These are phyloP conservation scores for Posidonia australis DNA, from an alignment of 106 monocot genomes.

Conservation along the genomic window DNA sequence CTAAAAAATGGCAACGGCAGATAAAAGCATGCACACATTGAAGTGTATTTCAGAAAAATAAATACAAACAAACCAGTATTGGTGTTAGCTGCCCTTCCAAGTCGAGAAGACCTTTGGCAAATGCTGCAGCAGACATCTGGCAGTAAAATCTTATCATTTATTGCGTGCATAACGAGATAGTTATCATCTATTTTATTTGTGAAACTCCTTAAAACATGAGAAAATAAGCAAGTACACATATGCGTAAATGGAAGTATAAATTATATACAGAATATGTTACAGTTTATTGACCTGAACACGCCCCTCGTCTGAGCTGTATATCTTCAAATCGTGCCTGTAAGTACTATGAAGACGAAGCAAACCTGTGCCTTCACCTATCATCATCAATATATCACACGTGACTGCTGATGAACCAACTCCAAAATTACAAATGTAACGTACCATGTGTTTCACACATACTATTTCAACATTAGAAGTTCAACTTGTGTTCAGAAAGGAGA, in stretches of 20 bases:
- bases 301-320: conserved; percentile 98
- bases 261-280: background rate
- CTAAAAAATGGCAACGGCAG: conserved; percentile 18
- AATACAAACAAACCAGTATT: conserved; percentile 52
- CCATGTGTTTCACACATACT: too few species aligned
- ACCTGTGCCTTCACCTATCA: conserved; percentile 88
- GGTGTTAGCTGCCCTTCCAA: conserved; percentile 94
- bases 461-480: too few species aligned
- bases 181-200: background rate
- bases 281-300: conserved; percentile 74
- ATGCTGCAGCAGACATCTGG: conserved; percentile 99
- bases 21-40: background rate
- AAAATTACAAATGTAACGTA: background rate
- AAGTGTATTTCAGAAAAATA: background rate
- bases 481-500: too few species aligned
- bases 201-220: background rate
- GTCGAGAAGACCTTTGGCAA: conserved; percentile 99
- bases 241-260: conserved; percentile 3
- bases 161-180: background rate
- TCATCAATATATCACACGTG: background rate
- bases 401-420: background rate
- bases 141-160: conserved; percentile 4
- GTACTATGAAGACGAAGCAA: conserved; percentile 99
- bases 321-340: conserved; percentile 92
- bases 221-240: background rate